Conservation (phyloP, 345 rosid genomes). For the Arabidopsis suecica region DNA sequence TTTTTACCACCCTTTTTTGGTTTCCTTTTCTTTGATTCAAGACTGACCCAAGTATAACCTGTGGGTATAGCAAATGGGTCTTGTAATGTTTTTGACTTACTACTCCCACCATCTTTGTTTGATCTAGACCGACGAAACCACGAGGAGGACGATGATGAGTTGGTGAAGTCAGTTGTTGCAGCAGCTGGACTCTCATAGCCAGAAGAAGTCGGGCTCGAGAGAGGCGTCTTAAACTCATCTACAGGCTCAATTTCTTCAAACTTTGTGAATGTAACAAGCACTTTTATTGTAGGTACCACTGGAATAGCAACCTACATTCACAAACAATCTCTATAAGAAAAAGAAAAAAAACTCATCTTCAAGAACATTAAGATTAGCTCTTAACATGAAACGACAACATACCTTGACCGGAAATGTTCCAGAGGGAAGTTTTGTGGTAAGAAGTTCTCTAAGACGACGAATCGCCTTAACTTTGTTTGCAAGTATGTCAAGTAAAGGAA, state of each 20-base stretch:
- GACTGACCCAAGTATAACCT: slow-evolving; percentile 79
- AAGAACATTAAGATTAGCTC: too few relatives aligned
- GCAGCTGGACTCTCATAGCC: slow-evolving; percentile 73
- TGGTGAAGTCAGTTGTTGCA: slow-evolving; percentile 43
- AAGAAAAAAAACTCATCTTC: too few relatives aligned
- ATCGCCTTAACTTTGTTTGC: slow-evolving; percentile 98
- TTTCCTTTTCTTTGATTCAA: slow-evolving; percentile 86
- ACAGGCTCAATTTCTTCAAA: slow-evolving; percentile 82
- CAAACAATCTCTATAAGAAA: too few relatives aligned
- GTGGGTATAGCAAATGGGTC: slow-evolving; percentile 84
- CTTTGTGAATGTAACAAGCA: slow-evolving; percentile 86
- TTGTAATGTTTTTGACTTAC: slow-evolving; percentile 61
- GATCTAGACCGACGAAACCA: slow-evolving; percentile 76
- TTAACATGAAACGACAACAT: neutral
- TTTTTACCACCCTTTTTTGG: slow-evolving; percentile 67
- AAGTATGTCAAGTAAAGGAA: slow-evolving; percentile 96
- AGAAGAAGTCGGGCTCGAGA: slow-evolving; percentile 72
- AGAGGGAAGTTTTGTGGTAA: slow-evolving; percentile 89
- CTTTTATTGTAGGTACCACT: slow-evolving; percentile 92
- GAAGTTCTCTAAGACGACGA: slow-evolving; percentile 92
- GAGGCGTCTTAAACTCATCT: slow-evolving; percentile 92
- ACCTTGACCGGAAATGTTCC: slow-evolving; percentile 99
- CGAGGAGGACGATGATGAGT: slow-evolving; percentile 52
- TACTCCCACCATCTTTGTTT: slow-evolving; percentile 53
- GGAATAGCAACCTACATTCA: slow-evolving; percentile 88